Percentiles rank a stretch among this genome's conserved stretches.
These are phyloP conservation scores for Gardenia jasminoides DNA, from an alignment of 257 asterid genomes.

Conservation along the genomic window DNA sequence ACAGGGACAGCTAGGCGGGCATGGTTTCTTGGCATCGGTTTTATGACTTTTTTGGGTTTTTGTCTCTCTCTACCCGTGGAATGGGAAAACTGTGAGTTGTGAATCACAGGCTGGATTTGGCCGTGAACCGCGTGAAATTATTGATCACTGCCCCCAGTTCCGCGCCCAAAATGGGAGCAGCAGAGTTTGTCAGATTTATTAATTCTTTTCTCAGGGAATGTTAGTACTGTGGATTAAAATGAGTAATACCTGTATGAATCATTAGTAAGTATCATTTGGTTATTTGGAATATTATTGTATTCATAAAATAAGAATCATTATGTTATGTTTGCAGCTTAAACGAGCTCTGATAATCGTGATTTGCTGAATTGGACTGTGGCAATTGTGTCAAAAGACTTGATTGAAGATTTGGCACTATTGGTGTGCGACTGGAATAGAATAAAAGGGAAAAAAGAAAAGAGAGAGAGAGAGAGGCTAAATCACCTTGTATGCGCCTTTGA, in stretches of 20 bases:
- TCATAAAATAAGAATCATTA: not conserved
- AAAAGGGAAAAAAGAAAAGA: too few relatives aligned
- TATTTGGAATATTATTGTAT: not conserved
- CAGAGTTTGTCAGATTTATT: not conserved
- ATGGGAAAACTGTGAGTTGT: not conserved
- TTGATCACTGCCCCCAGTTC: not conserved
- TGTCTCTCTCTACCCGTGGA: not conserved
- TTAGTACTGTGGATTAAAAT: too few relatives aligned
- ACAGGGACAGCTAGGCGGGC: not conserved
- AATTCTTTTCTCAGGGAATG: not conserved
- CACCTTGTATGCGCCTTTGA: too few relatives aligned
- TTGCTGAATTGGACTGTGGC: not conserved
- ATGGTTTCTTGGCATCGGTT: not conserved
- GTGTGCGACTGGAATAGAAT: too few relatives aligned
- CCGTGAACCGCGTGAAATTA: not conserved
- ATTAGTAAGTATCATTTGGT: constrained; percentile 6
- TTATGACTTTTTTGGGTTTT: not conserved
- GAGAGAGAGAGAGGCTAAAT: too few relatives aligned
- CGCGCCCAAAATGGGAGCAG: not conserved
- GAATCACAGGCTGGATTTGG: constrained; percentile 14
- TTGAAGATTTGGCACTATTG: not conserved
- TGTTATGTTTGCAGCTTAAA: not conserved
- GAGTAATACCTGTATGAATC: not conserved
- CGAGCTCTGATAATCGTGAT: not conserved
- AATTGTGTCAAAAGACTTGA: not conserved